phyloP scores from a whole-genome alignment of 2,329 filamentous ascomycete species.

The Cercospora canescens region DNA sequence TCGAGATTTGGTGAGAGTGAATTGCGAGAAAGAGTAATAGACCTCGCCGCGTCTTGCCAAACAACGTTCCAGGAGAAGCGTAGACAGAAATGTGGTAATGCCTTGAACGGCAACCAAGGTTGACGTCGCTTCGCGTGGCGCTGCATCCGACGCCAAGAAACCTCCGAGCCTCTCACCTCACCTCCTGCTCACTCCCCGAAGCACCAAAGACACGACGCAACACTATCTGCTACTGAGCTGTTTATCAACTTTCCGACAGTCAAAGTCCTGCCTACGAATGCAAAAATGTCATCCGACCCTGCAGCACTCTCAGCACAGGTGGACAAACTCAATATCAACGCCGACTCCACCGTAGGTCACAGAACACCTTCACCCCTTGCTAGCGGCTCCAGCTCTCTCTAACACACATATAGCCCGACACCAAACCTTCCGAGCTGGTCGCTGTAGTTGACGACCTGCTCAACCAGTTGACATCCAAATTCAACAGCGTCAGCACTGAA shows the following conservation, averaged over 20 bases:
- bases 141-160: background rate
- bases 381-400: background rate
- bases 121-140: background rate
- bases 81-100: background rate
- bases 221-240: background rate
- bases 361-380: background rate
- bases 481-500: conserved; percentile 79
- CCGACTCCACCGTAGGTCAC: background rate
- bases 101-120: background rate
- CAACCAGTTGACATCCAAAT: conserved; percentile 81
- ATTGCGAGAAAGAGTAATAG: background rate
- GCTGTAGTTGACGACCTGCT: conserved; percentile 84
- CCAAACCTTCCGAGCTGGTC: conserved; percentile 65
- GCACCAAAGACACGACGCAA: background rate
- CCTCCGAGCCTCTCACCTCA: background rate
- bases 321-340: conserved; percentile 25
- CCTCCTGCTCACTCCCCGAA: background rate
- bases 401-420: conserved; percentile 20
- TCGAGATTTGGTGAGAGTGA: background rate
- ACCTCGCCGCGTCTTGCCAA: background rate
- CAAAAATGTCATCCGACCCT: conserved; percentile 22
- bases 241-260: background rate
- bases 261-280: background rate
- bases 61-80: background rate
- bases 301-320: conserved; percentile 29